A percentile compares a stretch with the other conserved stretches of the same genome.
These are phyloP conservation scores for Nitzschia putrida DNA, from an alignment of 108 stramenopile species.

Conservation along the genomic window DNA sequence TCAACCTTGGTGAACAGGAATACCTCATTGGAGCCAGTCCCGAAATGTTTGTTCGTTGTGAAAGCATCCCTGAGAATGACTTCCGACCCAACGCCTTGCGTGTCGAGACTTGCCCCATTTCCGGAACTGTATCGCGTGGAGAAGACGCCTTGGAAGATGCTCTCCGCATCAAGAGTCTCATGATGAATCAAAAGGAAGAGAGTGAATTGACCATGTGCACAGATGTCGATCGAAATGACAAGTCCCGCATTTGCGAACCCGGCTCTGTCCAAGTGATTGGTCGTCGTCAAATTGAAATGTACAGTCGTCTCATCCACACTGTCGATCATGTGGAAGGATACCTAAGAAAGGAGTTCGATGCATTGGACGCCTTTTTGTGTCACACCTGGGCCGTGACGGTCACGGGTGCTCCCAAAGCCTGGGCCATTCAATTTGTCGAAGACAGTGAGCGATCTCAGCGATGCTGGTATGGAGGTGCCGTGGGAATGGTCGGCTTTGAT, in stretches of 20 bases:
- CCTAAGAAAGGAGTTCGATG: conserved; percentile 93
- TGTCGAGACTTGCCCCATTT: conserved; percentile 98
- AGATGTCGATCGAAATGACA: conserved; percentile 98
- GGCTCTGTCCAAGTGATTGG: conserved; percentile 97
- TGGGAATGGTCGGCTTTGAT: conserved; percentile 97
- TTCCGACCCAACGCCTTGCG: conserved; percentile 83
- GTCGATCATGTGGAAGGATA: conserved; percentile 99
- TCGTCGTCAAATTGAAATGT: conserved; percentile 98
- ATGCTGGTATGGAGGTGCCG: conserved; percentile 98
- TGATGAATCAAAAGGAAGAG: conserved; percentile 96
- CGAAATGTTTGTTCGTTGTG: conserved; percentile 98
- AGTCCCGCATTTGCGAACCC: conserved; percentile 96
- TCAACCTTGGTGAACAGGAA: conserved; percentile 93
- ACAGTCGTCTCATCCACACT: conserved; percentile 96
- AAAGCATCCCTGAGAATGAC: conserved; percentile 81
- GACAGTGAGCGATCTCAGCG: conserved; percentile 92
- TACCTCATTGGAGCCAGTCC: conserved; percentile 97
- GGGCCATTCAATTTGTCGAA: conserved; percentile 98
- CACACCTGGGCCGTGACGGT: conserved; percentile 99
- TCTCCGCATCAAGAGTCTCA: conserved; percentile 83
- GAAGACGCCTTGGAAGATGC: conserved; percentile 98
- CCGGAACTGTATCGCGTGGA: conserved; percentile 97
- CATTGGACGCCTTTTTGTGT: conserved; percentile 96
- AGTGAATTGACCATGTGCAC: conserved; percentile 99
- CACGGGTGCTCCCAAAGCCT: conserved; percentile 97